Base-by-base conservation (phyloP, 1,139 yeast species). In the Hemisphaericaspora subhashii region DNA sequence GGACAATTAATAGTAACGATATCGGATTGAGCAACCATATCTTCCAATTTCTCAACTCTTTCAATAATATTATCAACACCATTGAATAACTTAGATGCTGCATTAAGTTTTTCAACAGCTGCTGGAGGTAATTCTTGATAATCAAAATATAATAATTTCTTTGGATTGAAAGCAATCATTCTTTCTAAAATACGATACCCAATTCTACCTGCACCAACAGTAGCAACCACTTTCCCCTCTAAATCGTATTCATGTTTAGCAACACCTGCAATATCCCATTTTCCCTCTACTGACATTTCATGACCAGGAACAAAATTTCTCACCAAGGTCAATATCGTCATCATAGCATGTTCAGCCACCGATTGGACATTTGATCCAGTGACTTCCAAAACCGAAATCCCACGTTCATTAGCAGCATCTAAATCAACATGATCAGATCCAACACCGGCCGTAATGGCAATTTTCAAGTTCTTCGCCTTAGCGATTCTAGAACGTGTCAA, bases 391-490 rank as follows among this genome's bases (percentile, higher is more conserved):
- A 86, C 94, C 13, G 85, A 74, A 53, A 86, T 77, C 35, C 70
- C 72, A 40, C 62, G 59, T 54, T 78, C 77, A 59, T 83, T 83
- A 50, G 89, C 88, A 49, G 86, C 86, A 50, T 74, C 73, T 54
- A 86, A 72, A 54, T 85, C 94, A 47, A 85, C 71, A 62, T 86
- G 94, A 59, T 86, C 95, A 9, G 88, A 81, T 7, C 95, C 95
- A 45, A 86, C 90, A 50, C 94, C 95, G 8, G 94, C 94, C 37
- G 92, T 86, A 53, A 85, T 70, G 48, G 84, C 73, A 42, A 83
- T 59, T 67, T 84, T 85, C 63, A 86, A 74, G 46, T 85, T 84
- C 57, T 82, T 81, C 35, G 94, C 92, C 56, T 78, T 77, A 36
- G 65, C 80, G 48, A 86, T 72, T 53, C 94, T 72, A 52, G 79